Evolutionary conservation across 345 rosid genomes (phyloP).

Genomic region (Hibiscus trionum): DNA sequence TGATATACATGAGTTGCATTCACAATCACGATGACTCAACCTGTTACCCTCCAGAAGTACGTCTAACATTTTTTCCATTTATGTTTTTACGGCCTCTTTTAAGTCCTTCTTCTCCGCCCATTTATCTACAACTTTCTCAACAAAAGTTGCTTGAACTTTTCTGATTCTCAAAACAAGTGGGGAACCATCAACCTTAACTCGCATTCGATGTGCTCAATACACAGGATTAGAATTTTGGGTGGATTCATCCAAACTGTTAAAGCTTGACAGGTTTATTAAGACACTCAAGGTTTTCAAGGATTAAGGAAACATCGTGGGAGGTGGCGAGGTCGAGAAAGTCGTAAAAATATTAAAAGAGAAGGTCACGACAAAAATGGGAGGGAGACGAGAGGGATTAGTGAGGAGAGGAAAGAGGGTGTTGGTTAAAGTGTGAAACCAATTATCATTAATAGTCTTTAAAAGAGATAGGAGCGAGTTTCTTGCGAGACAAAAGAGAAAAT

Average conservation of each 20-base stretch:
- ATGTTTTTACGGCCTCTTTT: slow-evolving; percentile 34
- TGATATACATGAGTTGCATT: slow-evolving; percentile 48
- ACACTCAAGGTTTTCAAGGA: not conserved
- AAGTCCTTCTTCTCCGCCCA: slow-evolving; percentile 30
- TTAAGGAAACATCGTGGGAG: slow-evolving; percentile 28
- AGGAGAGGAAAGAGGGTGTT: slow-evolving; percentile 57
- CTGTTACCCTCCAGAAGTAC: slow-evolving; percentile 62
- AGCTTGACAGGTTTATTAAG: slow-evolving; percentile 32
- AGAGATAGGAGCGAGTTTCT: slow-evolving; percentile 18
- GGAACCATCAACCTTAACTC: no score
- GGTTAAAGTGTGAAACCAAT: slow-evolving; percentile 58
- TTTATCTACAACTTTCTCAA: not conserved
- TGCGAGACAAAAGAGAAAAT: no score
- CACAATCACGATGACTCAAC: slow-evolving; percentile 60
- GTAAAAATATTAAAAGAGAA: slow-evolving; percentile 67
- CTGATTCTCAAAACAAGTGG: slow-evolving; percentile 36
- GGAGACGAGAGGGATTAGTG: slow-evolving; percentile 50
- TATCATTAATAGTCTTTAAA: slow-evolving; percentile 49
- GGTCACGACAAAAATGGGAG: slow-evolving; percentile 28
- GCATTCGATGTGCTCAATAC: no score
- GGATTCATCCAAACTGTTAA: slow-evolving; percentile 57
- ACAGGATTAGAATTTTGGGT: slow-evolving; percentile 35
- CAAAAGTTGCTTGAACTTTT: slow-evolving; percentile 13
- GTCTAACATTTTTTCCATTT: slow-evolving; percentile 60
- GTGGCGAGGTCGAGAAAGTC: slow-evolving; percentile 67